phyloP scores from a whole-genome alignment of 1,284 basidiomycete species.

The Leucoagaricus sp. region DNA sequence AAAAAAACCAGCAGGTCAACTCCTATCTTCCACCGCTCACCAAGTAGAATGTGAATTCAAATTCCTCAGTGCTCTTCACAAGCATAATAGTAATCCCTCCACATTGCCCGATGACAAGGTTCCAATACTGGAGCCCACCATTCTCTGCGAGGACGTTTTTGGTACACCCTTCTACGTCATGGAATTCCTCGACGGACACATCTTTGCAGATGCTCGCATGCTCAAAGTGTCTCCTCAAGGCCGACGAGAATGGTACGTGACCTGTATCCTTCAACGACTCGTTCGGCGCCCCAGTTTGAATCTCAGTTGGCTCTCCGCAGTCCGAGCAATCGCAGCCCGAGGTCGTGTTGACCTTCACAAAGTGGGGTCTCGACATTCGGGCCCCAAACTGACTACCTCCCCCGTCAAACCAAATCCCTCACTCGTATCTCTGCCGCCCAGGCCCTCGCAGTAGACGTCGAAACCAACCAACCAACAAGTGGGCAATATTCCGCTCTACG shows the following conservation, averaged over 20 bases:
- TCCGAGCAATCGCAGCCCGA: conserved; percentile 74
- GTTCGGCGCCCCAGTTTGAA: background rate
- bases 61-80: conserved; percentile 76
- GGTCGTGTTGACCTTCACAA: conserved; percentile 69
- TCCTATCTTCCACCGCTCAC: conserved; percentile 89
- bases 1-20: conserved; percentile 89
- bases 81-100: conserved; percentile 62
- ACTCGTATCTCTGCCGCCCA: conserved; percentile 76
- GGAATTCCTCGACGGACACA: conserved; percentile 91
- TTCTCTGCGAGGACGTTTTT: conserved; percentile 80
- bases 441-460: conserved; percentile 63
- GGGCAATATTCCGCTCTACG: conserved; percentile 73
- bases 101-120: conserved; percentile 57
- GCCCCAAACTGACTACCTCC: conserved; percentile 81
- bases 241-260: conserved; percentile 68
- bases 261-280: background rate
- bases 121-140: conserved; percentile 86
- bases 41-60: conserved; percentile 92
- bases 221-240: conserved; percentile 64
- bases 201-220: conserved; percentile 87
- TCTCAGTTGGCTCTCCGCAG: conserved; percentile 76
- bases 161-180: conserved; percentile 96
- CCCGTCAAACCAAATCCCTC: conserved; percentile 89
- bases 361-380: conserved; percentile 81
- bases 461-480: conserved; percentile 58